These are phyloP conservation scores for Cucumis cinereus DNA, from an alignment of 306 rosid genomes.

Conservation along the genomic window DNA sequence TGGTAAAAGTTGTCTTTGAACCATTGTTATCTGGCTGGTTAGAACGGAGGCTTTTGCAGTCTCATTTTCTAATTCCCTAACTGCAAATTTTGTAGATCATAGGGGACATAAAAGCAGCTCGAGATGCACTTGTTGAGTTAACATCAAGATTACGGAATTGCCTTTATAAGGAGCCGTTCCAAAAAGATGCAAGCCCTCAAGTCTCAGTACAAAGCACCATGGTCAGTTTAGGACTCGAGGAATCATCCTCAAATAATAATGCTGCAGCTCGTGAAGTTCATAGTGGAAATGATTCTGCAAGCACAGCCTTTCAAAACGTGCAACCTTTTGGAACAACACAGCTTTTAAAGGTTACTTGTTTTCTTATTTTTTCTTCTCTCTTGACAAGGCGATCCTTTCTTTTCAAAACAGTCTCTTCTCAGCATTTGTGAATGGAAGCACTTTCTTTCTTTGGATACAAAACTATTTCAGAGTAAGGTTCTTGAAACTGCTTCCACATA, in stretches of 20 bases:
- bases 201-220: slow-evolving; percentile 23
- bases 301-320: slow-evolving; percentile 35
- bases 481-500: not conserved
- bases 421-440: not conserved
- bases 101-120: slow-evolving; percentile 87
- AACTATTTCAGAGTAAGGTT: not conserved
- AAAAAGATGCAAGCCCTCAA: slow-evolving; percentile 44
- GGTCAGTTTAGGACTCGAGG: slow-evolving; percentile 25
- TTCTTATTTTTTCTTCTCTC: not conserved
- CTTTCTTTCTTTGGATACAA: not conserved
- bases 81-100: slow-evolving; percentile 41
- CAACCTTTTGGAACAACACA: slow-evolving; percentile 32
- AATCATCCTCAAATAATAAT: slow-evolving; percentile 36
- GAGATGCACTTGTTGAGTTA: slow-evolving; percentile 87
- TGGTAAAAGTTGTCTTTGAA: not conserved
- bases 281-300: slow-evolving; percentile 26
- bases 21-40: not conserved
- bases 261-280: slow-evolving; percentile 33
- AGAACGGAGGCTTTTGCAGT: not conserved
- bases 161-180: slow-evolving; percentile 60
- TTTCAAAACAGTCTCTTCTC: not conserved
- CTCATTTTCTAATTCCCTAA: not conserved
- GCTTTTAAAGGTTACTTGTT: slow-evolving; percentile 43
- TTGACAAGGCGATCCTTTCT: not conserved
- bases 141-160: slow-evolving; percentile 77